A percentile compares a stretch with the other conserved stretches of the same genome.
Evolutionary conservation across 2,329 filamentous ascomycete species (phyloP).

Genomic region (Xylaria hypoxylon): DNA sequence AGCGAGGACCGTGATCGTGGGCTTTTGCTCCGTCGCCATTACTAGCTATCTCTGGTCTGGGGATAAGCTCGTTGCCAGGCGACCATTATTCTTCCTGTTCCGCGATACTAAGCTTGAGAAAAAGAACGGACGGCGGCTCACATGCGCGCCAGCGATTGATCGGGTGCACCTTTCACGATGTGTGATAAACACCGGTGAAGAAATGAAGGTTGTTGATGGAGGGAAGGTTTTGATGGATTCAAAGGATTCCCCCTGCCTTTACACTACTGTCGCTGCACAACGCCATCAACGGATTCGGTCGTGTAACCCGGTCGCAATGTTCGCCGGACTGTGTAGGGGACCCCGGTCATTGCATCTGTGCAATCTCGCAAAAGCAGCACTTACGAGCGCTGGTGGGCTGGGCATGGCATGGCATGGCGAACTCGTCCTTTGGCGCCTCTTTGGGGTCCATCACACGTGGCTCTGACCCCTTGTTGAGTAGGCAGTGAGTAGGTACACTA

Average conservation of each 20-base stretch:
- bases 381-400: background rate
- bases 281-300: constrained; percentile 22
- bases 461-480: constrained; percentile 10
- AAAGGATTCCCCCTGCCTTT: constrained; percentile 27
- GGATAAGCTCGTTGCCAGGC: constrained; percentile 39
- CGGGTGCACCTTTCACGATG: constrained; percentile 11
- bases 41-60: constrained; percentile 35
- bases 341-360: constrained; percentile 30
- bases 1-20: constrained; percentile 30
- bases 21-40: constrained; percentile 43
- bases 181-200: constrained; percentile 11
- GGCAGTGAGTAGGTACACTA: too few species aligned
- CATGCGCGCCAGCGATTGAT: constrained; percentile 30
- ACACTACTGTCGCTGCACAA: too few species aligned
- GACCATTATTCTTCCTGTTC: constrained; percentile 21
- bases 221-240: constrained; percentile 3
- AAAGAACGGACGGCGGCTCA: constrained; percentile 46
- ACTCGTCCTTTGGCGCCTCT: constrained; percentile 11
- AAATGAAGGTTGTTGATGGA: background rate
- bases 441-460: constrained; percentile 35
- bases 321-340: constrained; percentile 26
- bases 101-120: constrained; percentile 10
- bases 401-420: constrained; percentile 8
- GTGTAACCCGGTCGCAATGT: constrained; percentile 24
- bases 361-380: constrained; percentile 32